Conservation (phyloP, 2,329 filamentous ascomycete species). For the Fusarium metavorans region DNA sequence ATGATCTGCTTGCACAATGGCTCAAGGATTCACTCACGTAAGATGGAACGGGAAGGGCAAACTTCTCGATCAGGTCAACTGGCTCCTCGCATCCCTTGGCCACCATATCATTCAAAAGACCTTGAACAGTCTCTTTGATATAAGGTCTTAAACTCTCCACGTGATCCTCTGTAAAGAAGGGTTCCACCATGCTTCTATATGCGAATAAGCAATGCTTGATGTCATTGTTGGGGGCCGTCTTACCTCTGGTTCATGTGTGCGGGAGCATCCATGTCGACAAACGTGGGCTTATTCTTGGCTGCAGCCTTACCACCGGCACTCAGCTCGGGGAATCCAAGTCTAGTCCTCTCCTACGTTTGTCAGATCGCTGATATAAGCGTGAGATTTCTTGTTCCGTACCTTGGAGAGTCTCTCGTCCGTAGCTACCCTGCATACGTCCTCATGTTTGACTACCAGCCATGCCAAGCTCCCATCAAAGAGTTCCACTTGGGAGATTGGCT, state of each 20-base stretch:
- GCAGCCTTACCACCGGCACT: conserved; percentile 59
- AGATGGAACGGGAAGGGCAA: conserved; percentile 60
- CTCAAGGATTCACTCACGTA: conserved; percentile 48
- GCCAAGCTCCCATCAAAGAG: conserved; percentile 60
- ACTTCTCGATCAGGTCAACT: conserved; percentile 59
- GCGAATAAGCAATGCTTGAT: background rate
- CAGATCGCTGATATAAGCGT: background rate
- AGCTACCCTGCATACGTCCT: conserved; percentile 58
- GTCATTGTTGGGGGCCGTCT: background rate
- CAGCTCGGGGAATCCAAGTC: conserved; percentile 60
- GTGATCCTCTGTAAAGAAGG: conserved; percentile 54
- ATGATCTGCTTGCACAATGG: conserved; percentile 36
- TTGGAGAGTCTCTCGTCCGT: conserved; percentile 59
- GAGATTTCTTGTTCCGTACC: conserved; percentile 35
- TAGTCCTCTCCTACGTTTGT: conserved; percentile 48
- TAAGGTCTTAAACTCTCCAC: conserved; percentile 56
- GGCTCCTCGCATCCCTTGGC: conserved; percentile 52
- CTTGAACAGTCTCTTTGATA: conserved; percentile 58
- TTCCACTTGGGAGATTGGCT: conserved; percentile 57
- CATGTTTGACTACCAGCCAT: conserved; percentile 61
- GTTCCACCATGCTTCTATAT: conserved; percentile 57
- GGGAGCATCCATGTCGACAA: conserved; percentile 63
- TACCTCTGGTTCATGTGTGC: conserved; percentile 59
- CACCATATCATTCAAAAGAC: conserved; percentile 54
- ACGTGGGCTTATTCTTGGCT: conserved; percentile 61